Base-by-base conservation (phyloP, 208 protist genomes). In the Wallacemonas sp. region DNA sequence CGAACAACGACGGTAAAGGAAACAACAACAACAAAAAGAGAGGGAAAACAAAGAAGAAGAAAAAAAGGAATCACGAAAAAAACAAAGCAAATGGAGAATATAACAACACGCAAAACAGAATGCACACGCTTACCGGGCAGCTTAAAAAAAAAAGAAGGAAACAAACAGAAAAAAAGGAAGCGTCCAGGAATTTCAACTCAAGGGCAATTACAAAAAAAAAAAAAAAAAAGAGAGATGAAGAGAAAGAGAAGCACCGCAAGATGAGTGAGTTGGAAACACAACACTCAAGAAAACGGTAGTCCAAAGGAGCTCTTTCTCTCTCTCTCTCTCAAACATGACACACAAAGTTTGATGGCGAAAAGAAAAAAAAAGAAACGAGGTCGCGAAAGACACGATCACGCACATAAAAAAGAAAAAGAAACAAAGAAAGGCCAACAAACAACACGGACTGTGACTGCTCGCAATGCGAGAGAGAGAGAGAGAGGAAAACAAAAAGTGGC, bases 41-140 rank as follows among this genome's bases (percentile, higher is more conserved):
- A 44, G 62, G 45, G 46, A 41, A 66, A 42, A 64, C 36, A 30
- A 19, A 65, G 31, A 26, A 33, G 34, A 49, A 72, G 27, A 26
- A 33, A n/a, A 46, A 42, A n/a, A 66, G 36, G 28, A 0, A 45
- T 45, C 42, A 46, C 1, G 46, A 58, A 54, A 39, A 1, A 62
- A 71, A 64, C 45, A 34, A 58, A 27, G 26, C 42, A 17, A 39
- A n/a, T 54, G 33, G 39, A 45, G 47, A 72, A 34, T 21, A 33
- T 14, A 46, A 42, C 9, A 66, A 46, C n/a, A 0, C 31, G 45
- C 42, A 46, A 2, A 58, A 58, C 45, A 39, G 0, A 62, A 71
- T n/a, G n/a, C n/a, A n/a, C n/a, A n/a, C n/a, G n/a, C n/a, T n/a
- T n/a, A n/a, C n/a, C n/a, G n/a, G n/a, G n/a, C n/a, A n/a, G n/a